A percentile compares a stretch with the other conserved stretches of the same genome.
phyloP scores from a whole-genome alignment of 2,329 filamentous ascomycete genomes.

The Cryphonectria japonica region DNA sequence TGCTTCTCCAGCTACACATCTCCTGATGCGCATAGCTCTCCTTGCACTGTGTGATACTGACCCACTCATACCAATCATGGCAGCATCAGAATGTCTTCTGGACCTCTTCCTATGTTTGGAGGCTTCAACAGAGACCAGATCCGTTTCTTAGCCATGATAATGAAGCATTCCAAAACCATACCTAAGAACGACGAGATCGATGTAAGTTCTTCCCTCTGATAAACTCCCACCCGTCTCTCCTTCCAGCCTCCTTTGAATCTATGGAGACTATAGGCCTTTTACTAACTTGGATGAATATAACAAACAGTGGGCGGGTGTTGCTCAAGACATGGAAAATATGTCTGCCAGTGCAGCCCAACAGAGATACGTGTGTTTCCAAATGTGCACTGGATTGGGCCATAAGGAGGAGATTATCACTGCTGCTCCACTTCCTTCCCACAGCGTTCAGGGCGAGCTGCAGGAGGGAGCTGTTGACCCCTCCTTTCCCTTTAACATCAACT shows the following conservation, averaged over 20 bases:
- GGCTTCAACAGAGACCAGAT: constrained; percentile 20
- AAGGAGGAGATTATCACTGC: no score
- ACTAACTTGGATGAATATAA: not conserved
- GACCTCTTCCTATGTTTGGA: not conserved
- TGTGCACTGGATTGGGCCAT: no score
- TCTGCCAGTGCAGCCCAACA: not conserved
- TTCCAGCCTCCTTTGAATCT: not conserved
- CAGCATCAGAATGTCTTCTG: constrained; percentile 2
- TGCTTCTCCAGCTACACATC: not conserved
- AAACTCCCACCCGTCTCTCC: not conserved
- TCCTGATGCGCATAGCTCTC: not conserved
- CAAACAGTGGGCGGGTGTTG: constrained; percentile 29
- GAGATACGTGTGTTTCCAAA: no score
- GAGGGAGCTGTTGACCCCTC: no score
- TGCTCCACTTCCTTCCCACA: no score
- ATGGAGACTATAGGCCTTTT: no score
- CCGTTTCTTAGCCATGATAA: constrained; percentile 26
- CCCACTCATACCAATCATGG: not conserved
- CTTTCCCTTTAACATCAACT: no score
- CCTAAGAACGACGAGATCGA: constrained; percentile 32
- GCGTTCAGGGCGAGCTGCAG: no score
- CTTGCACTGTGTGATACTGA: not conserved
- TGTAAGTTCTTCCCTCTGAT: not conserved
- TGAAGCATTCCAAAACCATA: constrained; percentile 28
- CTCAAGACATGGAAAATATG: constrained; percentile 12